Evolutionary conservation across 2,329 filamentous ascomycete species (phyloP).

Genomic region (Nemania diffusa): DNA sequence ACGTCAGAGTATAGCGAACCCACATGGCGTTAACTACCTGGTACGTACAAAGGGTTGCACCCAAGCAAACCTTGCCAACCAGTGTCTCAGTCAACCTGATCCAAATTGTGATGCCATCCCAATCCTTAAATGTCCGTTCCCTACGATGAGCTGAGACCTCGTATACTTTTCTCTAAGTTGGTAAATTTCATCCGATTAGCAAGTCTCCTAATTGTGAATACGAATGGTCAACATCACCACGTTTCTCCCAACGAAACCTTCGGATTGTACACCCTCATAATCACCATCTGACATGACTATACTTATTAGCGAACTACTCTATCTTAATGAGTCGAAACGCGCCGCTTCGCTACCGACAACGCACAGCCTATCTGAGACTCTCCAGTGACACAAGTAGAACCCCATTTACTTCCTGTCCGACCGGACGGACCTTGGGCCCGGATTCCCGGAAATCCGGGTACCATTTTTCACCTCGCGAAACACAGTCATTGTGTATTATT

Average conservation of each 20-base stretch:
- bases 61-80: no score
- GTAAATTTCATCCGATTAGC: not conserved
- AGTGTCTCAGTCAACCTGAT: no score
- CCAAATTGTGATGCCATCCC: no score
- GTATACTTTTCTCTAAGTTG: no score
- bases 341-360: not conserved
- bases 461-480: conserved; percentile 8
- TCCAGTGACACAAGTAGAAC: conserved; percentile 2
- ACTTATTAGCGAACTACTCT: not conserved
- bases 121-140: no score
- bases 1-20: not conserved
- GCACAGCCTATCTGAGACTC: not conserved
- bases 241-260: not conserved
- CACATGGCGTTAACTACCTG: no score
- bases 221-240: not conserved
- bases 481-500: not conserved
- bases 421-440: conserved; percentile 26
- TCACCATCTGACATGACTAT: not conserved
- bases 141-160: no score
- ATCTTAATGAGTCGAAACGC: not conserved
- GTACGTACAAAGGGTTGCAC: no score
- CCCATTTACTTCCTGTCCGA: conserved; percentile 9
- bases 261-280: not conserved
- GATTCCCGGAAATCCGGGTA: conserved; percentile 22
- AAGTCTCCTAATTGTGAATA: no score